Conservation (phyloP, 2,329 filamentous ascomycete species). For the Penicillium sp. region DNA sequence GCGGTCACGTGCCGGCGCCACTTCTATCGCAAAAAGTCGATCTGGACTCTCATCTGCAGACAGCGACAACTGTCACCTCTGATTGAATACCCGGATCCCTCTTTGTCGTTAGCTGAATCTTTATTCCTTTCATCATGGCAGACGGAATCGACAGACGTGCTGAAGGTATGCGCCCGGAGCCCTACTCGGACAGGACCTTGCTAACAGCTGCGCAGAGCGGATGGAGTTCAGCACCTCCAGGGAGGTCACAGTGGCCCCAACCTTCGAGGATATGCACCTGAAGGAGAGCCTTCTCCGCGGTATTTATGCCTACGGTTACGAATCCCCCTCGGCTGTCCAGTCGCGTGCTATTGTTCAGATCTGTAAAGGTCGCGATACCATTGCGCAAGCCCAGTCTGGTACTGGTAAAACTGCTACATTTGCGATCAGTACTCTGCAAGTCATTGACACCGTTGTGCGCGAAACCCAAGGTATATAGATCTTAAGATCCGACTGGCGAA, state of each 20-base stretch:
- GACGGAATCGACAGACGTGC: constrained; percentile 88
- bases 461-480: constrained; percentile 65
- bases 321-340: constrained; percentile 95
- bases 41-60: constrained; percentile 4
- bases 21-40: constrained; percentile 24
- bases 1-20: constrained; percentile 18
- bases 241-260: constrained; percentile 88
- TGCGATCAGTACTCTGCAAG: constrained; percentile 91
- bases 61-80: constrained; percentile 2
- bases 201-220: constrained; percentile 55
- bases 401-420: constrained; percentile 97
- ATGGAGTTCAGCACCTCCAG: constrained; percentile 99
- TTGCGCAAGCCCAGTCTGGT: constrained; percentile 94
- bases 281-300: constrained; percentile 96
- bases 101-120: constrained; percentile 9
- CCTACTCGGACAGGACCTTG: constrained; percentile 9
- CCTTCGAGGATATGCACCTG: constrained; percentile 91
- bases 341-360: constrained; percentile 97
- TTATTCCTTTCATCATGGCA: constrained; percentile 61
- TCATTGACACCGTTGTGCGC: constrained; percentile 87
- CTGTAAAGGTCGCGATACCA: constrained; percentile 98
- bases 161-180: constrained; percentile 50
- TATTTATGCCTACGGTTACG: constrained; percentile 97
- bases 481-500: background rate
- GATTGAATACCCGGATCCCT: constrained; percentile 12